A percentile compares a stretch with the other conserved stretches of the same genome.
Evolutionary conservation across 495 filamentous ascomycete genomes (phyloP).

Genomic region (Cetradonia linearis): DNA sequence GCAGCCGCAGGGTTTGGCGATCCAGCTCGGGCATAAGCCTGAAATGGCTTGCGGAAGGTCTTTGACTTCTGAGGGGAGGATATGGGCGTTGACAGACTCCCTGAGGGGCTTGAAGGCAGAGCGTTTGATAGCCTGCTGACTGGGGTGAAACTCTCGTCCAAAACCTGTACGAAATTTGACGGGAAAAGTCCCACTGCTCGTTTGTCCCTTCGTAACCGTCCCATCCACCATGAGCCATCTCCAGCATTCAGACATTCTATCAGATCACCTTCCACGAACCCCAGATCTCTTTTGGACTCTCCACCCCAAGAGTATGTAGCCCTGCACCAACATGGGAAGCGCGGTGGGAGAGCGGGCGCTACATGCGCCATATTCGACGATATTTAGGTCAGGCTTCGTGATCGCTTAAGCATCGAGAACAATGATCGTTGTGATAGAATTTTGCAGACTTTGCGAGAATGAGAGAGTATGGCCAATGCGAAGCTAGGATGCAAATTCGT

Average conservation of each 20-base stretch:
- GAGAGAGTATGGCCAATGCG: background rate
- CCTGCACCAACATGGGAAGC: slow-evolving; percentile 92
- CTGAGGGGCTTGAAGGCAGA: slow-evolving; percentile 43
- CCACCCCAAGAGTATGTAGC: slow-evolving; percentile 96
- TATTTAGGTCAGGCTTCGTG: background rate
- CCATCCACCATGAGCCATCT: slow-evolving; percentile 98
- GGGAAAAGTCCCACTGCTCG: slow-evolving; percentile 86
- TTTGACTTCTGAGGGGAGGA: slow-evolving; percentile 46
- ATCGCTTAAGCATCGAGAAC: background rate
- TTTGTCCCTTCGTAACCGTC: slow-evolving; percentile 73
- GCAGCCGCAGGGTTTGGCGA: slow-evolving; percentile 36
- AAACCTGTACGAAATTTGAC: slow-evolving; percentile 90
- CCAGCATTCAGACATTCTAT: slow-evolving; percentile 98
- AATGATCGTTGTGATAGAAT: background rate
- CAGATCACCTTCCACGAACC: slow-evolving; percentile 93
- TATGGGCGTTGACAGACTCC: slow-evolving; percentile 36
- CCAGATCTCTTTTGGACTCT: slow-evolving; percentile 89
- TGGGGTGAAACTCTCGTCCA: slow-evolving; percentile 74
- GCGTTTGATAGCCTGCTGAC: slow-evolving; percentile 69
- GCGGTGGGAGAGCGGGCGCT: slow-evolving; percentile 60
- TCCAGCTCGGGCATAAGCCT: slow-evolving; percentile 43
- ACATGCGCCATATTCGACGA: slow-evolving; percentile 43
- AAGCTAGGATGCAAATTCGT: background rate
- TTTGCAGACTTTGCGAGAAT: no score
- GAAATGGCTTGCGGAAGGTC: slow-evolving; percentile 61